These are phyloP conservation scores for Monosporozyma aerobia DNA, from an alignment of 805 yeast species.

Conservation along the genomic window DNA sequence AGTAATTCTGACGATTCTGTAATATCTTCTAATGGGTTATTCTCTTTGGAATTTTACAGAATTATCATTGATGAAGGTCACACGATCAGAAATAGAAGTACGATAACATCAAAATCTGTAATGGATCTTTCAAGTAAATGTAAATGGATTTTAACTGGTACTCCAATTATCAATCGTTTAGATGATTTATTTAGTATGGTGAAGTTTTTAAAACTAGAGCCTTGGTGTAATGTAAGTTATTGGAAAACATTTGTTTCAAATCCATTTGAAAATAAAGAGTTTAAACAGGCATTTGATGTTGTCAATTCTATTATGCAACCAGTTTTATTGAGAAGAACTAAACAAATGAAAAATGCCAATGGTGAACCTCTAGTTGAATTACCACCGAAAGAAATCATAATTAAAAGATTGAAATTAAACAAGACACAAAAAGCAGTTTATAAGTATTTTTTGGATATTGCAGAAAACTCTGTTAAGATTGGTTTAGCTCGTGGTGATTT, in stretches of 20 bases:
- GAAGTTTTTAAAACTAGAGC: slow-evolving; percentile 68
- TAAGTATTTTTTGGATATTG: slow-evolving; percentile 56
- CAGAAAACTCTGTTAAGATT: slow-evolving; percentile 51
- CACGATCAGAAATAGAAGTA: slow-evolving; percentile 66
- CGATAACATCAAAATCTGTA: slow-evolving; percentile 73
- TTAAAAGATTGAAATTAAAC: slow-evolving; percentile 59
- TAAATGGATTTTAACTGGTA: slow-evolving; percentile 85
- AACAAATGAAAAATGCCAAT: slow-evolving; percentile 63
- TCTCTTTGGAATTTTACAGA: slow-evolving; percentile 64
- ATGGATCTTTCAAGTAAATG: slow-evolving; percentile 54
- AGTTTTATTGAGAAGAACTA: slow-evolving; percentile 72
- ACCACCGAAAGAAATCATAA: slow-evolving; percentile 65
- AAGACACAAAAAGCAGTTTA: slow-evolving; percentile 59
- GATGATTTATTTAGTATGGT: slow-evolving; percentile 80
- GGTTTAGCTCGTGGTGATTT: slow-evolving; percentile 58
- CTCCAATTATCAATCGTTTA: slow-evolving; percentile 80
- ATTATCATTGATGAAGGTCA: slow-evolving; percentile 87
- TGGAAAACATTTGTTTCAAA: slow-evolving; percentile 82
- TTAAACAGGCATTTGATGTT: slow-evolving; percentile 66
- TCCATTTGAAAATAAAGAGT: slow-evolving; percentile 71
- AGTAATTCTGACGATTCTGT: slow-evolving; percentile 11
- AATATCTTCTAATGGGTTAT: slow-evolving; percentile 42
- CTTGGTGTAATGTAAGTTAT: slow-evolving; percentile 77
- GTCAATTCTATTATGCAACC: slow-evolving; percentile 85
- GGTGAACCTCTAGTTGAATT: slow-evolving; percentile 68